Evolutionary conservation across 2,329 filamentous ascomycete genomes (phyloP).

Genomic region (Aspergillus amoenus): DNA sequence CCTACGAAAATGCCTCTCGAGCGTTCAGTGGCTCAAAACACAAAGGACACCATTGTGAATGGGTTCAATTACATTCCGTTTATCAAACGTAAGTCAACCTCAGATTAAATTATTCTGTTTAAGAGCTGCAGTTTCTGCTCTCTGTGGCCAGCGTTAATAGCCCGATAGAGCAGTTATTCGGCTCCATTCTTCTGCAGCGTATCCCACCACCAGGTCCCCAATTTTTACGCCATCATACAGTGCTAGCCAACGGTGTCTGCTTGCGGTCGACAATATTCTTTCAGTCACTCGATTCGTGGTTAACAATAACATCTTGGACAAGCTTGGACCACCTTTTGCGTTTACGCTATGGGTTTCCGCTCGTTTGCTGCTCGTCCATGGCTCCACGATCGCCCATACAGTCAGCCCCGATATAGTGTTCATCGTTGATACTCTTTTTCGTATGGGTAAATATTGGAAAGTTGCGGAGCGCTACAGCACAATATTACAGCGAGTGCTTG

Average conservation of each 20-base stretch:
- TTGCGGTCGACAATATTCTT: conserved; percentile 79
- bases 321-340: conserved; percentile 85
- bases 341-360: conserved; percentile 93
- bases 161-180: conserved; percentile 70
- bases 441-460: conserved; percentile 81
- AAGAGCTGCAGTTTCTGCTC: neutral
- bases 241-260: conserved; percentile 78
- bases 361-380: conserved; percentile 81
- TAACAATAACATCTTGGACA: conserved; percentile 70
- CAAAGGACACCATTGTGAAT: conserved; percentile 73
- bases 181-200: conserved; percentile 87
- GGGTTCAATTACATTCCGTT: conserved; percentile 88
- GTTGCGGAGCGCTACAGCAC: conserved; percentile 80
- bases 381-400: conserved; percentile 82
- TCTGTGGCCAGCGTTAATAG: conserved; percentile 19
- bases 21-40: conserved; percentile 66
- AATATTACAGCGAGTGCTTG: conserved; percentile 77
- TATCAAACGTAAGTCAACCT: conserved; percentile 68
- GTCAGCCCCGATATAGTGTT: conserved; percentile 76
- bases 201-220: conserved; percentile 81
- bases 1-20: conserved; percentile 69
- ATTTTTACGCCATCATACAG: conserved; percentile 89
- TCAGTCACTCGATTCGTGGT: conserved; percentile 76
- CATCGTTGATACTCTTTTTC: conserved; percentile 76
- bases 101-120: too few relatives aligned